A percentile compares a stretch with the other conserved stretches of the same genome.
phyloP scores from a whole-genome alignment of 2,329 filamentous ascomycete species.

The Helminthosporium solani region DNA sequence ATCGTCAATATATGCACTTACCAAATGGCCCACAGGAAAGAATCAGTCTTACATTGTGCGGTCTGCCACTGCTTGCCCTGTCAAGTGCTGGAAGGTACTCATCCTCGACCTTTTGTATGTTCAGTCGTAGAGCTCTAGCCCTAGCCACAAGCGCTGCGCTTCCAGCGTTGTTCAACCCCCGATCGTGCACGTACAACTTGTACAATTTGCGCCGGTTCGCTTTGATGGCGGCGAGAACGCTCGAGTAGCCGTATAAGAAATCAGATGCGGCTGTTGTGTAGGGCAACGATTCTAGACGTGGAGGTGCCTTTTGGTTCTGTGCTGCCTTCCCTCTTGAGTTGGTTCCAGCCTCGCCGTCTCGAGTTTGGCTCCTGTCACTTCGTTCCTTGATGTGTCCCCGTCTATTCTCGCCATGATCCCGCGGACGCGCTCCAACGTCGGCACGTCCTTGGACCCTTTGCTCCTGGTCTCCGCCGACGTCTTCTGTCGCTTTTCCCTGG shows the following conservation, averaged over 20 bases:
- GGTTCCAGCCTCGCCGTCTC: not conserved
- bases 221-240: conserved; percentile 76
- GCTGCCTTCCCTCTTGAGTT: not conserved
- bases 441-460: too few relatives aligned
- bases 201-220: conserved; percentile 72
- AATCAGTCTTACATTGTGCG: conserved; percentile 65
- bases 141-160: conserved; percentile 20
- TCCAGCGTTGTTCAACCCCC: conserved; percentile 18
- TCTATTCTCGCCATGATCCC: not conserved
- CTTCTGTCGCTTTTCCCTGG: too few relatives aligned
- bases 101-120: conserved; percentile 60
- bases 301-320: not conserved
- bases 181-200: conserved; percentile 68
- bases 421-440: not conserved
- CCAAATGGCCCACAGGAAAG: not conserved
- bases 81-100: conserved; percentile 70
- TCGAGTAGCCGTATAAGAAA: conserved; percentile 83
- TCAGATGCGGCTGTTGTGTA: conserved; percentile 86
- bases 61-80: conserved; percentile 77
- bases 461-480: not conserved
- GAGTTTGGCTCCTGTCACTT: not conserved
- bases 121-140: conserved; percentile 46
- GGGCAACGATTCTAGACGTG: conserved; percentile 49
- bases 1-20: conserved; percentile 8
- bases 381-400: not conserved